A percentile compares a stretch with the other conserved stretches of the same genome.
phyloP scores from a whole-genome alignment of 2,329 filamentous ascomycete genomes.

The Tolypocladium tropicale region DNA sequence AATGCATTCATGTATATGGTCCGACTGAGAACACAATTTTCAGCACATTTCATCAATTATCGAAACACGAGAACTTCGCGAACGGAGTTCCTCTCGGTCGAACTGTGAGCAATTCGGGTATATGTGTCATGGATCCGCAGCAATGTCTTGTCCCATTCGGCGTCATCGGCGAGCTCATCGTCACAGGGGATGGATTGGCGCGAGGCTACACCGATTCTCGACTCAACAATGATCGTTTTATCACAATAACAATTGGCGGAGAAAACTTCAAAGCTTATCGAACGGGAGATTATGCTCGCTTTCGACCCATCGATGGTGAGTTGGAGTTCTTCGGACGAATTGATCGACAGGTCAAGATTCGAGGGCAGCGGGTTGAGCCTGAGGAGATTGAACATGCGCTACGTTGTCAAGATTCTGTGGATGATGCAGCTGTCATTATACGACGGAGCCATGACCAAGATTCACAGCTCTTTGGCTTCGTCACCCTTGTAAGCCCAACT shows the following conservation, averaged over 20 bases:
- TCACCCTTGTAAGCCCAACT: background rate
- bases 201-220: constrained; percentile 4
- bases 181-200: constrained; percentile 15
- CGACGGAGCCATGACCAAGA: constrained; percentile 1
- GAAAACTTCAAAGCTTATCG: constrained; percentile 9
- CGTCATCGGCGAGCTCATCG: constrained; percentile 16
- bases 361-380: constrained; percentile 19
- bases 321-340: constrained; percentile 18
- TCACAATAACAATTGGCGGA: background rate
- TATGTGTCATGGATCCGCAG: constrained; percentile 11
- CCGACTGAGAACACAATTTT: background rate
- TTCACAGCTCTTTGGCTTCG: constrained; percentile 6
- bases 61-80: background rate
- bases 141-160: constrained; percentile 13
- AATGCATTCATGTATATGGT: background rate
- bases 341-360: constrained; percentile 18
- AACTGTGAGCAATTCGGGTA: background rate
- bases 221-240: background rate
- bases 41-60: no score
- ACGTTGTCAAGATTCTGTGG: constrained; percentile 4
- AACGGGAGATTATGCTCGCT: constrained; percentile 16
- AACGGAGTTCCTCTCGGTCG: background rate
- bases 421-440: constrained; percentile 9
- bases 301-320: constrained; percentile 6
- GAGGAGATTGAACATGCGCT: constrained; percentile 16